phyloP scores from a whole-genome alignment of 208 protist genomes.

The Endotrypanum monterogeii region DNA sequence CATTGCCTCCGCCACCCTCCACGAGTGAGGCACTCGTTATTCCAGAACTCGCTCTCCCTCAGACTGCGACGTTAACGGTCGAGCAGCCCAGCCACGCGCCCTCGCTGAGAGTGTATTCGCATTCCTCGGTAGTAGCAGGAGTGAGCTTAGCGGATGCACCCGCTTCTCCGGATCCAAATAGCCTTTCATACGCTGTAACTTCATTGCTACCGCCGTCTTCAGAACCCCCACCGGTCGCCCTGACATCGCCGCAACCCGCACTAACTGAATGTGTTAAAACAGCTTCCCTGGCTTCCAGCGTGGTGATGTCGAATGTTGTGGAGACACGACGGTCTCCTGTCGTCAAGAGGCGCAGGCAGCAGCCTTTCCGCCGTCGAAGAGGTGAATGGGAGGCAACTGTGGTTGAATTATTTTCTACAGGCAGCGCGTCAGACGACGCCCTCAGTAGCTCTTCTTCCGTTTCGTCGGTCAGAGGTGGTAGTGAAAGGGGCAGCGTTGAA shows the following conservation, averaged over 20 bases:
- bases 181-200: not conserved
- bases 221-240: not conserved
- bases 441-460: not conserved
- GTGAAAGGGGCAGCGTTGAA: not conserved
- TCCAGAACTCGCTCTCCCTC: not conserved
- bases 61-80: too few relatives aligned
- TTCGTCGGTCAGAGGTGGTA: not conserved
- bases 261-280: not conserved
- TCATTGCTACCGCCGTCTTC: not conserved
- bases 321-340: not conserved
- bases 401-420: conserved; percentile 4
- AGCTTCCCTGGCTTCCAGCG: not conserved
- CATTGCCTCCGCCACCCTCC: not conserved
- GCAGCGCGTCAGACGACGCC: not conserved
- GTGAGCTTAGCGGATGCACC: not conserved
- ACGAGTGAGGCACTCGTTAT: not conserved
- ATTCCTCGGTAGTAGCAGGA: not conserved
- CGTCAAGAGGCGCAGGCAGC: not conserved
- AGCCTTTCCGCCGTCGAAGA: not conserved
- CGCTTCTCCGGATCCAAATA: too few relatives aligned
- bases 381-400: not conserved
- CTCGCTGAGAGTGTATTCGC: too few relatives aligned
- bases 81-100: too few relatives aligned
- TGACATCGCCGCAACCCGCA: not conserved
- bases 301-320: not conserved